These are phyloP conservation scores for Nannochloropsis salina DNA, from an alignment of 108 stramenopile genomes.

Conservation along the genomic window DNA sequence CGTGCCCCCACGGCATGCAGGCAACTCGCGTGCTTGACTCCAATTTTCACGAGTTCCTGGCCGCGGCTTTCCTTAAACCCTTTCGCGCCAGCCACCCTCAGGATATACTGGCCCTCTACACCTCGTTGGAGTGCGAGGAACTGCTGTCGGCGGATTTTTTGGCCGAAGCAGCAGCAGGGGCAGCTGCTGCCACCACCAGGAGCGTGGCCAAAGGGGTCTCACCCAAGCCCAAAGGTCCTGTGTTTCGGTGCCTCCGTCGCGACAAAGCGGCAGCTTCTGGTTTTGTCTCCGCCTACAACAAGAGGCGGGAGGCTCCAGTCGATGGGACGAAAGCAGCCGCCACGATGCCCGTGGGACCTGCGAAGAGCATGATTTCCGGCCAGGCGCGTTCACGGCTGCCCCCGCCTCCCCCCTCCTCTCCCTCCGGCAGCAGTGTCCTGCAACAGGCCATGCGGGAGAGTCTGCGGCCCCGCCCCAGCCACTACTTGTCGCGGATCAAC, in stretches of 20 bases:
- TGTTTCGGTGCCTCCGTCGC: constrained; percentile 2
- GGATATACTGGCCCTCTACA: background rate
- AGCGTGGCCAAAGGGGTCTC: background rate
- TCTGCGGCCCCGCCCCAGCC: background rate
- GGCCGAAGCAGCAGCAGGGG: background rate
- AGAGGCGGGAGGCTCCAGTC: background rate
- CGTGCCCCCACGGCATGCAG: background rate
- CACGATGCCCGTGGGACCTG: background rate
- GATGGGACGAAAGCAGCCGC: background rate
- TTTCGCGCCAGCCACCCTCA: constrained; percentile 16
- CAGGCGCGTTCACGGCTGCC: background rate
- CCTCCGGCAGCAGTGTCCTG: background rate
- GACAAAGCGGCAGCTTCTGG: background rate
- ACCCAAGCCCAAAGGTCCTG: background rate
- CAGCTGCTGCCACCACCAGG: background rate
- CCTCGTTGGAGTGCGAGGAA: background rate
- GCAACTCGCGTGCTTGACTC: background rate
- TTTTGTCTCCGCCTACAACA: background rate
- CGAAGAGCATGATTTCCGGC: background rate
- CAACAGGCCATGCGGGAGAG: background rate
- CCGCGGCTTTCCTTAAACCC: background rate
- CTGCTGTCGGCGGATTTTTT: background rate
- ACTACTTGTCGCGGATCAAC: constrained; percentile 5
- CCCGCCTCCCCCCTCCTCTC: background rate
- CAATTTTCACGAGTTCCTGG: background rate